A percentile compares a stretch with the other conserved stretches of the same genome.
Conservation (phyloP, 306 rosid species). For the Aeschynomene evenia region DNA sequence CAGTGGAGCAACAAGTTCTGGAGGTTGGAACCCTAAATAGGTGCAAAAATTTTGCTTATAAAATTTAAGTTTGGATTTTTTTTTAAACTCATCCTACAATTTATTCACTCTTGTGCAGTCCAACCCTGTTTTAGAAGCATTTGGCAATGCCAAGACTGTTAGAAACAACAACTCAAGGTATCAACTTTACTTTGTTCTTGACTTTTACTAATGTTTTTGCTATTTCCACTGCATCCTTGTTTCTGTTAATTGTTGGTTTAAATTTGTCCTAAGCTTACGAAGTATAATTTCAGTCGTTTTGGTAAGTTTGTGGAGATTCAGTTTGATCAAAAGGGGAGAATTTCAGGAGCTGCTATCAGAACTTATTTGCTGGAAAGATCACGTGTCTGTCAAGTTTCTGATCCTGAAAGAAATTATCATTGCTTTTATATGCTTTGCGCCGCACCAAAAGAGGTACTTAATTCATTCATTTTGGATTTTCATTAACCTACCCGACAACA, state of each 20-base stretch:
- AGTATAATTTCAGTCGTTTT: constrained; percentile 80
- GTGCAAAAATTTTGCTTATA: neutral
- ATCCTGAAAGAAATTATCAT: constrained; percentile 97
- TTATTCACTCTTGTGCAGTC: constrained; percentile 56
- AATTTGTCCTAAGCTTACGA: constrained; percentile 38
- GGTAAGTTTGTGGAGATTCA: constrained; percentile 99
- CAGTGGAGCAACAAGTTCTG: constrained; percentile 93
- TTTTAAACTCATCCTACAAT: neutral
- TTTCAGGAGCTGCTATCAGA: constrained; percentile 98
- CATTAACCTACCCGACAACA: neutral
- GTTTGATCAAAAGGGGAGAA: constrained; percentile 77
- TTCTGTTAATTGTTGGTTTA: constrained; percentile 28
- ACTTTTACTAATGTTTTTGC: neutral
- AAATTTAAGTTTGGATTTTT: constrained; percentile 18
- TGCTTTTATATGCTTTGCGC: constrained; percentile 99
- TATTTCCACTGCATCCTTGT: neutral
- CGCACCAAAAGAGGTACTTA: constrained; percentile 78
- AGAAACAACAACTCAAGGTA: constrained; percentile 96
- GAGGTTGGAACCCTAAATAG: constrained; percentile 55
- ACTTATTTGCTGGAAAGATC: constrained; percentile 89
- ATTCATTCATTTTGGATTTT: constrained; percentile 1
- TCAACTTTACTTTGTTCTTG: constrained; percentile 10
- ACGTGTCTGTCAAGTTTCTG: constrained; percentile 97
- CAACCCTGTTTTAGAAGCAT: constrained; percentile 97
- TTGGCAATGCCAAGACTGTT: constrained; percentile 94